phyloP scores from a whole-genome alignment of 768 basidiomycete genomes.

The Pleurotus giganteus region DNA sequence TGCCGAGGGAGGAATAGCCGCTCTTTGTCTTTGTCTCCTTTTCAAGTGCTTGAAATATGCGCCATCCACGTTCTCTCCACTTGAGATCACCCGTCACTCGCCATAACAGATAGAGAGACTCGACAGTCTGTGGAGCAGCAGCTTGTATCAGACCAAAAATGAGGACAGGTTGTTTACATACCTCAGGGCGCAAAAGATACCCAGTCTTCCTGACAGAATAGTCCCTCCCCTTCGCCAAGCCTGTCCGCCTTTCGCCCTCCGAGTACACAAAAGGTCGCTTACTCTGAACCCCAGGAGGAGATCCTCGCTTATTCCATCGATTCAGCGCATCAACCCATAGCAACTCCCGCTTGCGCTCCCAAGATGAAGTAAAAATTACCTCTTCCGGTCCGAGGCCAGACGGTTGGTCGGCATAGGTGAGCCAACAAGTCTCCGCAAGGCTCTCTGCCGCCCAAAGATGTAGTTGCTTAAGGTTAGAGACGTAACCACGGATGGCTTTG shows the following conservation, averaged over 20 bases:
- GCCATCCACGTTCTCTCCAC: slow-evolving; percentile 75
- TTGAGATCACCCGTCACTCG: slow-evolving; percentile 61
- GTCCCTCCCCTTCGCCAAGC: slow-evolving; percentile 40
- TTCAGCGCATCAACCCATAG: slow-evolving; percentile 47
- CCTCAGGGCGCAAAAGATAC: slow-evolving; percentile 74
- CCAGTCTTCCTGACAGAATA: slow-evolving; percentile 45
- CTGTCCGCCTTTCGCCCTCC: slow-evolving; percentile 22
- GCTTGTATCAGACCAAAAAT: neutral
- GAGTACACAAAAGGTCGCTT: slow-evolving; percentile 37
- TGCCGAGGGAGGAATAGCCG: slow-evolving; percentile 59
- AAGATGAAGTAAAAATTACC: slow-evolving; percentile 34
- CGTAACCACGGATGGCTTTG: neutral
- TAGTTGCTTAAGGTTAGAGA: slow-evolving; percentile 28
- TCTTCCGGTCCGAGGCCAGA: slow-evolving; percentile 70
- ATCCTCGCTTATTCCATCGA: slow-evolving; percentile 47
- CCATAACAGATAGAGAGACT: slow-evolving; percentile 75
- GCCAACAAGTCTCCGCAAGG: slow-evolving; percentile 68
- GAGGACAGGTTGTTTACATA: slow-evolving; percentile 25
- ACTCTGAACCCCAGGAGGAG: slow-evolving; percentile 53
- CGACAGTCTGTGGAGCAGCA: slow-evolving; percentile 52
- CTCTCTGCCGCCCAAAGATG: slow-evolving; percentile 79
- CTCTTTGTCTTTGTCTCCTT: slow-evolving; percentile 51
- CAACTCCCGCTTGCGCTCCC: slow-evolving; percentile 21
- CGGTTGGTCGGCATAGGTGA: slow-evolving; percentile 69
- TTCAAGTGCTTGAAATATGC: slow-evolving; percentile 66